Evolutionary conservation across 164 flowering plant genomes (phyloP), one percentile per base, ranked within the genome.

Genomic region (Nymphaea thermarum): DNA sequence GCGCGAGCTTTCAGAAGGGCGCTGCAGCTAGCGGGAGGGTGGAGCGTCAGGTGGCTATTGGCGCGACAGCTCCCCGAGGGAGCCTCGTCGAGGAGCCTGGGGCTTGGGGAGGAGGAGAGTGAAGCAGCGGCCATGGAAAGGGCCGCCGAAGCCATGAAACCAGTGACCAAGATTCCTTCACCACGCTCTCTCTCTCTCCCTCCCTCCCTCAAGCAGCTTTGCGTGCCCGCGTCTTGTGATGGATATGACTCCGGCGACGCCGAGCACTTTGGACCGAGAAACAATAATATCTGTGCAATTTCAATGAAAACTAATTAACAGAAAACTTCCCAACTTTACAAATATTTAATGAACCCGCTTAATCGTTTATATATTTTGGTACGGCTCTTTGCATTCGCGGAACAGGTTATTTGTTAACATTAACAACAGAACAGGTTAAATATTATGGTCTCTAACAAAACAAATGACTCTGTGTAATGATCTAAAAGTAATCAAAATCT

Each of bases 61-160:
- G 63, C 67, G 43, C 71, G 70, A 36, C 64, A 36, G 59, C 74
- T 77, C 42, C 51, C 7, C 8, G 67, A 66, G 43, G 43, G 66
- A 7, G 60, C 67, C 14, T 64, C 72, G 12, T 55, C 69, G 63
- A 4, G 18, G 57, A 43, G 47, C 69, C 60, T 70, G 11, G 59
- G n/a, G 16, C 53, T 63, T 67, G 79, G 64, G 59, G 66, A 65
- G 44, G 51, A 62, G 8, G 68, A 69, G 41, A 69, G 71, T 36
- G 65, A n/a, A 15, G 55, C 18, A 18, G 71, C 5, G 7, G 76
- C 70, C 68, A 65, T 42, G 55, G 73, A 14, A 65, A 69, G 65
- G 18, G 74, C 36, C 55, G 74, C 66, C 4, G 76, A 65, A 12
- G 74, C 71, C 79, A 77, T 77, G 47, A 36, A n/a, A 10, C 7